Evolutionary conservation across 2,329 filamentous ascomycete species (phyloP).

Genomic region (Huntiella bhutanensis): DNA sequence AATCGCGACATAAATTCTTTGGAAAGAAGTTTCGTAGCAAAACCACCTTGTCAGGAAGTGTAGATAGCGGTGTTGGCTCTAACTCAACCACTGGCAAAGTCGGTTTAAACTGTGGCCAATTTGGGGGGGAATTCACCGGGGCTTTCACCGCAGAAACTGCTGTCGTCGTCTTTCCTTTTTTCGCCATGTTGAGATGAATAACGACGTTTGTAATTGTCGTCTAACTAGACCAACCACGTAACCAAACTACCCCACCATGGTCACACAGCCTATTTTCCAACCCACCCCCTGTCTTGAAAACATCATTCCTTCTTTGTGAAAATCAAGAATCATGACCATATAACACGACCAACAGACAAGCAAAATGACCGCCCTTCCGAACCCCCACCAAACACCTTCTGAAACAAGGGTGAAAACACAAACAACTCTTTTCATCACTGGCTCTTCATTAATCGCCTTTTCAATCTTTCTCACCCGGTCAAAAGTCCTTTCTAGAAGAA

Average conservation of each 20-base stretch:
- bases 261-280: too few species aligned
- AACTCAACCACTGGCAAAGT: slow-evolving; percentile 48
- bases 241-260: too few species aligned
- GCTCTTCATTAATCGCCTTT: slow-evolving; percentile 54
- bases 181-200: background rate
- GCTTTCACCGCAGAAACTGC: slow-evolving; percentile 13
- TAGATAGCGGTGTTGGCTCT: slow-evolving; percentile 31
- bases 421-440: slow-evolving; percentile 52
- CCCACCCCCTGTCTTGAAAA: too few species aligned
- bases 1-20: slow-evolving; percentile 52
- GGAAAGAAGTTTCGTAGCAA: slow-evolving; percentile 60
- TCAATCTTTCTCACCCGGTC: slow-evolving; percentile 55
- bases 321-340: too few species aligned
- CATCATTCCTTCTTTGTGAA: too few species aligned
- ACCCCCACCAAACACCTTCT: too few species aligned
- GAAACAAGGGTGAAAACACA: slow-evolving; percentile 22
- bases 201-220: too few species aligned
- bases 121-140: slow-evolving; percentile 18
- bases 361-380: too few species aligned
- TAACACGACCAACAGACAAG: too few species aligned
- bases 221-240: too few species aligned
- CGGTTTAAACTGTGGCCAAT: slow-evolving; percentile 57
- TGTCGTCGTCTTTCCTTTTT: slow-evolving; percentile 14
- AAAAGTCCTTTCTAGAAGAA: slow-evolving; percentile 43
- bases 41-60: slow-evolving; percentile 44